These are phyloP conservation scores for Ruellia speciosa DNA, from an alignment of 305 asterid species.

Conservation along the genomic window DNA sequence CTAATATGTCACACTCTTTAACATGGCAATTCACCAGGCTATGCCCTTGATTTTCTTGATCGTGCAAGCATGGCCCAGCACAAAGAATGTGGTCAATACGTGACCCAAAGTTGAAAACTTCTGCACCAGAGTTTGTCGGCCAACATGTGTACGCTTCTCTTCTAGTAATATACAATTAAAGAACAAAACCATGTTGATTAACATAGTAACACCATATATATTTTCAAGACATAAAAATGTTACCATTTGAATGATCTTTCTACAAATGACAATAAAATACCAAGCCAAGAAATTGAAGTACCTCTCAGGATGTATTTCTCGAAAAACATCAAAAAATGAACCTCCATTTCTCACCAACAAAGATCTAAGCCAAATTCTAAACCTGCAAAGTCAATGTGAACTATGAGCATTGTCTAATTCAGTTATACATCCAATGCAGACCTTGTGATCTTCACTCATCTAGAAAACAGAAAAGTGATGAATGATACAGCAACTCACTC, in stretches of 20 bases:
- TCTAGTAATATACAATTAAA: slow-evolving; percentile 29
- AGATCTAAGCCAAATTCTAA: slow-evolving; percentile 86
- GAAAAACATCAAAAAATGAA: slow-evolving; percentile 56
- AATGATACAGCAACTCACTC: slow-evolving; percentile 41
- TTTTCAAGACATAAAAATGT: background rate
- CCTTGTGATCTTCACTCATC: slow-evolving; percentile 12
- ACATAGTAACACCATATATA: background rate
- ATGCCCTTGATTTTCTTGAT: slow-evolving; percentile 50
- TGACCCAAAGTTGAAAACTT: slow-evolving; percentile 83
- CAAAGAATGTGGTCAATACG: slow-evolving; percentile 90
- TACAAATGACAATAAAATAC: slow-evolving; percentile 10
- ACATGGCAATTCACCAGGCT: slow-evolving; percentile 67
- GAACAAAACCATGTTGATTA: slow-evolving; percentile 16
- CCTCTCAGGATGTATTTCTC: slow-evolving; percentile 81
- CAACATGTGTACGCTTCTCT: slow-evolving; percentile 88
- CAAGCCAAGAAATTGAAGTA: slow-evolving; percentile 26
- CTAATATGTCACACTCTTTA: slow-evolving; percentile 69
- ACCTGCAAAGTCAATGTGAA: slow-evolving; percentile 40
- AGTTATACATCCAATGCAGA: slow-evolving; percentile 12
- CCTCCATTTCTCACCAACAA: slow-evolving; percentile 71
- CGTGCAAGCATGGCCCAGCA: slow-evolving; percentile 79
- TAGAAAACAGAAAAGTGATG: slow-evolving; percentile 4
- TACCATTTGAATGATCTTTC: slow-evolving; percentile 10
- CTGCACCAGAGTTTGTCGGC: slow-evolving; percentile 90
- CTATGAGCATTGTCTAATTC: slow-evolving; percentile 5